phyloP scores from a whole-genome alignment of 2,329 filamentous ascomycete genomes.

The Beauveria pseudobassiana region DNA sequence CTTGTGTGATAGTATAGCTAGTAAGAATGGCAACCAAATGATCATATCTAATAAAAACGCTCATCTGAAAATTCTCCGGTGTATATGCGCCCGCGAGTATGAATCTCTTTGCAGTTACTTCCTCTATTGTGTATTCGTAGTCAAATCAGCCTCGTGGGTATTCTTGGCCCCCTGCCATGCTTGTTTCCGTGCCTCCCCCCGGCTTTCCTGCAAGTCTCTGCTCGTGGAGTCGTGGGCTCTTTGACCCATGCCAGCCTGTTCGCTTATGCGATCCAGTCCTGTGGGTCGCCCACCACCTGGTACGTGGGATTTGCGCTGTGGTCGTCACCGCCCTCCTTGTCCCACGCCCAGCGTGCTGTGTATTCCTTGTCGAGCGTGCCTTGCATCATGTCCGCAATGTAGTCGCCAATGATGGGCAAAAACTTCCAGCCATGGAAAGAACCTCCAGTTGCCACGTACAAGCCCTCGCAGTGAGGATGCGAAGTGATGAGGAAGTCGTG shows the following conservation, averaged over 20 bases:
- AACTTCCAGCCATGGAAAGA: constrained; percentile 62
- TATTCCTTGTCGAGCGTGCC: constrained; percentile 32
- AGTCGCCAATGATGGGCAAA: constrained; percentile 53
- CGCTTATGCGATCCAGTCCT: constrained; percentile 20
- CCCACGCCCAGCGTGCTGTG: constrained; percentile 38
- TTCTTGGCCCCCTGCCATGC: too few species aligned
- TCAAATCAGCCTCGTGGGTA: too few species aligned
- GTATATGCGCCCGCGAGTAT: too few species aligned
- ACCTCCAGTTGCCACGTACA: constrained; percentile 55
- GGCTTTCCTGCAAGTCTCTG: not conserved
- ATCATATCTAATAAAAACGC: too few species aligned
- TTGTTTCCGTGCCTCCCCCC: not conserved
- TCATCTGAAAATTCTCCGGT: too few species aligned
- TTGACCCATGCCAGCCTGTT: not conserved
- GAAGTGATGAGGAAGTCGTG: constrained; percentile 56
- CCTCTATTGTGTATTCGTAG: too few species aligned
- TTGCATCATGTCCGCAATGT: constrained; percentile 43
- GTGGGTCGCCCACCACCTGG: constrained; percentile 32
- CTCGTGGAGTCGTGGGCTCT: not conserved
- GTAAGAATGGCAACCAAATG: too few species aligned
- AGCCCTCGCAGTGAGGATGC: constrained; percentile 38
- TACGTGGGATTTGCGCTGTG: constrained; percentile 36
- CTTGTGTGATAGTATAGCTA: too few species aligned
- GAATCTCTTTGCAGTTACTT: too few species aligned
- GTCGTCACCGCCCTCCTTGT: constrained; percentile 33